phyloP scores from a whole-genome alignment of 2,329 filamentous ascomycete genomes.

The Septoria linicola region DNA sequence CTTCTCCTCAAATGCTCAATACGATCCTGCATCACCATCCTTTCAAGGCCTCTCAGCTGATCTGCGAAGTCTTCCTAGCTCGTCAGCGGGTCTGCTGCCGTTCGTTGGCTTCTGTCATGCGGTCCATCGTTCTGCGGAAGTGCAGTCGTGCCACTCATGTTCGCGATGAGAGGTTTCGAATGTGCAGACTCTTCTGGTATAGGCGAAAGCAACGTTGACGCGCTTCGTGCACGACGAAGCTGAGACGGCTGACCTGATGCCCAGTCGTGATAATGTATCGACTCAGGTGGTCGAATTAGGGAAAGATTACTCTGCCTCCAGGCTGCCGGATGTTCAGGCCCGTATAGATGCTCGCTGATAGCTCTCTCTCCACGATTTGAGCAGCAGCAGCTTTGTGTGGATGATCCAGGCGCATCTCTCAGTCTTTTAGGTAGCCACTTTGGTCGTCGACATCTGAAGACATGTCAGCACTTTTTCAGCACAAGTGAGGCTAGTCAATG shows the following conservation, averaged over 20 bases:
- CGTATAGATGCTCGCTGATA: slow-evolving; percentile 2
- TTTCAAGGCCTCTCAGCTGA: neutral
- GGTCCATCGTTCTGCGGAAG: slow-evolving; percentile 4
- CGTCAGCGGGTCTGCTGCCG: neutral
- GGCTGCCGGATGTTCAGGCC: neutral
- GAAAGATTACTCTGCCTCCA: neutral
- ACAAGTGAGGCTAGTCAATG: neutral
- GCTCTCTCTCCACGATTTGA: neutral
- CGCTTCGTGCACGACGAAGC: slow-evolving; percentile 4
- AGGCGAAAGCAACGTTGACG: neutral
- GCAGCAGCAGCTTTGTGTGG: neutral
- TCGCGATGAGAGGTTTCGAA: neutral
- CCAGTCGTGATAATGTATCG: neutral
- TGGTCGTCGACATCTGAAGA: neutral
- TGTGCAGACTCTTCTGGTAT: slow-evolving; percentile 4
- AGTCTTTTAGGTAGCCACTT: neutral
- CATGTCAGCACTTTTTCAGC: neutral
- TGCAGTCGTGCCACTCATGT: neutral
- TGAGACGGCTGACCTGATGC: neutral
- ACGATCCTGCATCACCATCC: slow-evolving; percentile 2
- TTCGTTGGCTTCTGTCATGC: neutral
- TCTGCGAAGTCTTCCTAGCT: neutral
- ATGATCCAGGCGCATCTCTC: neutral
- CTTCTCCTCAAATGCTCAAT: slow-evolving; percentile 1
- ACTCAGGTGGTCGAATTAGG: neutral